Evolutionary conservation across 768 basidiomycete species (phyloP).

Genomic region (Tricholoma saponaceum): DNA sequence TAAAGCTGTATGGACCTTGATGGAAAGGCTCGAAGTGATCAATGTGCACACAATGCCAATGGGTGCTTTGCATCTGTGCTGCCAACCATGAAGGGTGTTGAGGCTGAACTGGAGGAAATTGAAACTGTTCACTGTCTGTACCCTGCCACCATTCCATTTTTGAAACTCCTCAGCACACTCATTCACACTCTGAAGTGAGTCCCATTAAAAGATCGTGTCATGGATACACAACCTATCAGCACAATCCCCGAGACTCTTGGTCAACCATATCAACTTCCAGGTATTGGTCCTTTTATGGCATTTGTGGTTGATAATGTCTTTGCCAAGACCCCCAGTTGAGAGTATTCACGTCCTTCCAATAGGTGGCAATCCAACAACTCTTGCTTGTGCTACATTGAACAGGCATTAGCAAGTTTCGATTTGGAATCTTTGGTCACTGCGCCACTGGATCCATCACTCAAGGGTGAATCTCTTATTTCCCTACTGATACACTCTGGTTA

Average conservation of each 20-base stretch:
- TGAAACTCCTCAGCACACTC: conserved; percentile 76
- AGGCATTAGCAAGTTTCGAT: conserved; percentile 77
- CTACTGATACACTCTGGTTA: conserved; percentile 81
- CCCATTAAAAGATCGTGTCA: conserved; percentile 52
- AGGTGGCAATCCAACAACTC: conserved; percentile 85
- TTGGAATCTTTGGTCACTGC: conserved; percentile 65
- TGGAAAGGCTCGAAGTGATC: conserved; percentile 84
- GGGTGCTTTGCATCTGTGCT: conserved; percentile 39
- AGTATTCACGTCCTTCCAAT: conserved; percentile 71
- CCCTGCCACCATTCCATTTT: conserved; percentile 86
- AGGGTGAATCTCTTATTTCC: conserved; percentile 48
- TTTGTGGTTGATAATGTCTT: conserved; percentile 93
- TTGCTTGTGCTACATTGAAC: conserved; percentile 82
- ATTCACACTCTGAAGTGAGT: conserved; percentile 80
- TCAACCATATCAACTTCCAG: conserved; percentile 74
- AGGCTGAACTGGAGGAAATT: conserved; percentile 84
- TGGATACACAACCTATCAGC: conserved; percentile 57
- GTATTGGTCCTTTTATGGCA: conserved; percentile 75
- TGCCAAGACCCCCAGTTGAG: conserved; percentile 66
- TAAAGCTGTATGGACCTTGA: conserved; percentile 74
- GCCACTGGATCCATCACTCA: conserved; percentile 48
- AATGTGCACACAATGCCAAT: conserved; percentile 53
- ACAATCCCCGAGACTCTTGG: conserved; percentile 81
- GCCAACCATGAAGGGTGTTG: conserved; percentile 69
- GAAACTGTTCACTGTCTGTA: conserved; percentile 77